Evolutionary conservation across 139 green algal genomes (phyloP), one percentile per base, ranked within the genome.

Genomic region (Chlorella sp.): DNA sequence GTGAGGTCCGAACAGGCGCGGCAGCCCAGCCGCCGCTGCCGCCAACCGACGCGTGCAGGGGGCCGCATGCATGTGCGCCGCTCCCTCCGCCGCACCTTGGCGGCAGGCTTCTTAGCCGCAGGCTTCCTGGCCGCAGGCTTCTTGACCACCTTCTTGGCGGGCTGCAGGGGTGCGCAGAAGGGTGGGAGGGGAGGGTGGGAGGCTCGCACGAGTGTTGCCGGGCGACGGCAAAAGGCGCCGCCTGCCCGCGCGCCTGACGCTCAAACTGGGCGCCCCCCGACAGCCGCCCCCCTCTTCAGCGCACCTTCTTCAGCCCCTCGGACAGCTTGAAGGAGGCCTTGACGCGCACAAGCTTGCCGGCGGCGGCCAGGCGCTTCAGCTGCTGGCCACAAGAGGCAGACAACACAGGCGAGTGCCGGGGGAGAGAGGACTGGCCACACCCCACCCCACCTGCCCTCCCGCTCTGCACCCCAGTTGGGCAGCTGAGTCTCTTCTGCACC

Each of bases 271-370:
- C 26, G 14, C 0, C 40, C 16, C 7, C 7, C 2, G 26, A 26
- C 38, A 26, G 3, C 19, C 7, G 9, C 36, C n/a, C n/a, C 54
- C 56, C 3, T 28, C 22, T 9, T 28, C 28, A n/a, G 1, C n/a
- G 1, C 34, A 43, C 34, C 74, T 43, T 64, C 83, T 94, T 94
- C 16, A 93, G 56, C 58, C 73, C 84, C 26, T 93, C 90, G 56
- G 86, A 64, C 34, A 95, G 86, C 87, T 95, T 95, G 85, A 88
- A 95, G 86, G 51, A 87, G 46, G 87, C 84, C 84, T 95, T 95
- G 28, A 94, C 87, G 87, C 92, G 90, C 17, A 93, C 82, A 40
- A 94, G 88, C 89, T 94, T 94, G 60, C 90, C 92, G 24, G 56
- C 30, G 26, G 81, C 81, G 28, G 73, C 83, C 65, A 92, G 73